phyloP scores from a whole-genome alignment of 164 flowering plant genomes.

The Akebia trifoliata region DNA sequence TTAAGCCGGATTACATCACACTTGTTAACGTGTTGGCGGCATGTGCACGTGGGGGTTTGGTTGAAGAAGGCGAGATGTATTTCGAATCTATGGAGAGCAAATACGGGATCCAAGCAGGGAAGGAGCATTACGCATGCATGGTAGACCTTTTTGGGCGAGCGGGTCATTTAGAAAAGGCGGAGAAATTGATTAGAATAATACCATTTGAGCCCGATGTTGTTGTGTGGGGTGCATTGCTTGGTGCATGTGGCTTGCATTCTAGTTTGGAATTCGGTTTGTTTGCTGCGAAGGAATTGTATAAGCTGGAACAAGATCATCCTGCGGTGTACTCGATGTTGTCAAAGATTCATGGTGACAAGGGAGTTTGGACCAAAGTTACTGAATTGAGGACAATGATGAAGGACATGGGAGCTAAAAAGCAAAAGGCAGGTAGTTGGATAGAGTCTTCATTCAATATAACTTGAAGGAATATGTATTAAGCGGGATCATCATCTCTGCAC shows the following conservation, averaged over 20 bases:
- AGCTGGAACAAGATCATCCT: slow-evolving; percentile 44
- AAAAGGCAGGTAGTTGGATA: slow-evolving; percentile 49
- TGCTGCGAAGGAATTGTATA: slow-evolving; percentile 39
- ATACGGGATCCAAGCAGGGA: slow-evolving; percentile 32
- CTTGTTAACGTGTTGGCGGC: slow-evolving; percentile 47
- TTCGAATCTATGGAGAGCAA: slow-evolving; percentile 34
- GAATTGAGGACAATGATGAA: slow-evolving; percentile 39
- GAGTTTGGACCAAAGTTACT: slow-evolving; percentile 30
- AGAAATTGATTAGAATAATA: slow-evolving; percentile 40
- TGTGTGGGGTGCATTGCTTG: slow-evolving; percentile 63
- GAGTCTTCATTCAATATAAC: too few species aligned
- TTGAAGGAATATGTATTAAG: too few species aligned
- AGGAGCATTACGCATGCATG: slow-evolving; percentile 62
- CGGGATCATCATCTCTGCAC: too few species aligned
- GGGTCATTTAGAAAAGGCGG: slow-evolving; percentile 50
- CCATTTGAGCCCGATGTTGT: slow-evolving; percentile 50
- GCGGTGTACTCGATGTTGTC: slow-evolving; percentile 34
- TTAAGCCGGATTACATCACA: slow-evolving; percentile 45
- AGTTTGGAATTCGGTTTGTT: slow-evolving; percentile 35
- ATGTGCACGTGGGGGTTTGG: slow-evolving; percentile 52
- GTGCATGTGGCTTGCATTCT: slow-evolving; percentile 60
- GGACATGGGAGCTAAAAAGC: slow-evolving; percentile 31
- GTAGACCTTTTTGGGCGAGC: slow-evolving; percentile 60
- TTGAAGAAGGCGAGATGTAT: slow-evolving; percentile 39
- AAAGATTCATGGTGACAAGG: slow-evolving; percentile 50